phyloP scores from a whole-genome alignment of 495 filamentous ascomycete genomes.

The Aspergillus steynii region DNA sequence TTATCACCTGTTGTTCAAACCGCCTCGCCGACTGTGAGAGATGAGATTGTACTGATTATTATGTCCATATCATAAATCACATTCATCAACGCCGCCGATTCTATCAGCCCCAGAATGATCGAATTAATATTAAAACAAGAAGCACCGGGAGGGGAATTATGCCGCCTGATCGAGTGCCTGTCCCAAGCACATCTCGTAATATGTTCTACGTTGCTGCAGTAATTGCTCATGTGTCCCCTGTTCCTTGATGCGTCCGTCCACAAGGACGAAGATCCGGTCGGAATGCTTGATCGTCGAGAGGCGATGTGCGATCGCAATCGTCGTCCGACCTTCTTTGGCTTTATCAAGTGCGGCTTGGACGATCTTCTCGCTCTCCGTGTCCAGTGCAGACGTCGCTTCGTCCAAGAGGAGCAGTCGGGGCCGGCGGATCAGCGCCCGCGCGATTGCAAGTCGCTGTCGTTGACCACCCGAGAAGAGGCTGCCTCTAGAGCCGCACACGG shows the following conservation, averaged over 20 bases:
- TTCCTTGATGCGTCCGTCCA: constrained; percentile 3
- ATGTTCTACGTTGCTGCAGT: neutral
- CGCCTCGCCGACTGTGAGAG: no score
- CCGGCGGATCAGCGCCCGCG: constrained; percentile 1
- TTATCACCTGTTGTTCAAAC: no score
- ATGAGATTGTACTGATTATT: no score
- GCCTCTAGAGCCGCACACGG: neutral
- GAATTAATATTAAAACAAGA: no score
- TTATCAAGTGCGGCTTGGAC: constrained; percentile 3
- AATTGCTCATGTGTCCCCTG: constrained; percentile 8
- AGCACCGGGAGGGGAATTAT: neutral
- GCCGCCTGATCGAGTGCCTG: constrained; percentile 4
- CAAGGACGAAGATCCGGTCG: constrained; percentile 6
- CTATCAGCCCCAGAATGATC: no score
- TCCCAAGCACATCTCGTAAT: constrained; percentile 8
- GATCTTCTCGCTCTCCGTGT: constrained; percentile 7
- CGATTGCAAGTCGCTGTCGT: constrained; percentile 6
- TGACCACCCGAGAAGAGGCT: constrained; percentile 8
- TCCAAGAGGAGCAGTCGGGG: constrained; percentile 5
- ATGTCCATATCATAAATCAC: no score
- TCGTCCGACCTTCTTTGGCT: constrained; percentile 6
- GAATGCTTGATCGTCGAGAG: constrained; percentile 7
- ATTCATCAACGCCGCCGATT: no score
- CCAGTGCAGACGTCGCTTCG: constrained; percentile 4
- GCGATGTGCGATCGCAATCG: constrained; percentile 7